Base-by-base conservation (phyloP, 2,329 filamentous ascomycete species). In the Sporothrix globosa region DNA sequence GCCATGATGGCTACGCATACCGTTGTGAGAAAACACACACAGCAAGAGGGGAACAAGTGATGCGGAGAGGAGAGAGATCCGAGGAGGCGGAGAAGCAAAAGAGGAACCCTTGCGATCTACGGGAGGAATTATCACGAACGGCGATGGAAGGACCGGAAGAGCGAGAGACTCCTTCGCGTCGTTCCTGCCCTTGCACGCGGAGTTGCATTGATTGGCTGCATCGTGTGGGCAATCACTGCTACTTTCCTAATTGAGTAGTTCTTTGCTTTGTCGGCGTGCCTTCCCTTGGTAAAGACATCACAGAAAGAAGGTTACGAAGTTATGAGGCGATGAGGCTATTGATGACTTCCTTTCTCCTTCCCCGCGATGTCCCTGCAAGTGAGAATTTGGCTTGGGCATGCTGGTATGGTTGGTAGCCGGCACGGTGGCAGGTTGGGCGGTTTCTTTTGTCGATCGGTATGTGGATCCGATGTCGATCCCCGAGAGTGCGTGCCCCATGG, bases 181-280 rank as follows among this genome's bases (percentile, higher is more conserved):
- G 61, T 6, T 19, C 61, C 24, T 66, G 46, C n/a, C 58, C 58
- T 39, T 46, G 63, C 30, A 17, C 30, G 39, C 27, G 44, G 44
- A 17, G 21, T 48, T 34, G 44, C 24, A 50, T 41, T 61, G 53
- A 61, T 70, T 68, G 69, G 69, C 54, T 63, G 50, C 52, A 27
- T 10, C 30, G 11, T 13, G 24, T 27, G n/a, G 39, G 34, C 5
- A 14, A 17, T 44, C 27, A 7, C 17, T 50, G 17, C 30, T 30
- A 70, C 61, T 67, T 67, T 68, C 60, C 75, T 77, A 17, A 74
- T 74, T 2, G 13, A 30, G 69, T 58, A 70, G 30, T 46, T 67
- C 27, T 61, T 34, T 46, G 39, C 48, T 48, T 34, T 52, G 34
- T 39, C 30, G 14, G 19, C 17, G 19, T 65, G 41, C 24, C n/a